phyloP scores from a whole-genome alignment of 1,139 yeast genomes.

The Hyphopichia burtonii region DNA sequence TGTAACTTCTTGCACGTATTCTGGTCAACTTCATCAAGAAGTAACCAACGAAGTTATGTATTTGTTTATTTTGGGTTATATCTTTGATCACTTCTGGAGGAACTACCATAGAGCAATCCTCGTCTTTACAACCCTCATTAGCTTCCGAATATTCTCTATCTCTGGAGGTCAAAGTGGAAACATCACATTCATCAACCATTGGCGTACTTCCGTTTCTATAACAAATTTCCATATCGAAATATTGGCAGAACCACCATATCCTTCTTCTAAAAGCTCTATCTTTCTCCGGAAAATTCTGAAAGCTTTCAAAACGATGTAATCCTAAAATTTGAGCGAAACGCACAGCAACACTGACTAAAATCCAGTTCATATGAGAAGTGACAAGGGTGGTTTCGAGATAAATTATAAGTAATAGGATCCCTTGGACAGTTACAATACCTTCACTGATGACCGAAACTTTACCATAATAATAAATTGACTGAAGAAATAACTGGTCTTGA shows the following conservation, averaged over 20 bases:
- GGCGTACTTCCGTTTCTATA: conserved; percentile 64
- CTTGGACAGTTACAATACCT: conserved; percentile 51
- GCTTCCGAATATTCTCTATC: conserved; percentile 1
- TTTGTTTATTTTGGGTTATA: background rate
- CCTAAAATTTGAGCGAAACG: conserved; percentile 67
- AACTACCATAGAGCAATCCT: background rate
- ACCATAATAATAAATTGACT: conserved; percentile 49
- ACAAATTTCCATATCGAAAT: conserved; percentile 53
- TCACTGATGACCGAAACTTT: conserved; percentile 48
- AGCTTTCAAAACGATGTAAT: conserved; percentile 56
- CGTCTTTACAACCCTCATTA: background rate
- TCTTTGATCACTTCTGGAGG: background rate
- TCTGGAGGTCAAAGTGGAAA: conserved; percentile 25
- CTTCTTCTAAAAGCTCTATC: conserved; percentile 41
- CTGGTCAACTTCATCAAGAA: conserved; percentile 22
- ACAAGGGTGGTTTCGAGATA: conserved; percentile 46
- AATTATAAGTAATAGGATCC: conserved; percentile 42
- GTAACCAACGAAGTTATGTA: conserved; percentile 6
- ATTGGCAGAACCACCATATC: conserved; percentile 59
- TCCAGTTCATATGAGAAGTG: conserved; percentile 42
- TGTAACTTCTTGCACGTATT: conserved; percentile 29
- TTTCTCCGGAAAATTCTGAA: conserved; percentile 29
- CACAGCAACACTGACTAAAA: conserved; percentile 50
- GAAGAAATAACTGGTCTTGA: conserved; percentile 27
- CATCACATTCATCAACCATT: conserved; percentile 50